Base-by-base conservation (phyloP, 139 green algal genomes). In the Eudorina sp. region DNA sequence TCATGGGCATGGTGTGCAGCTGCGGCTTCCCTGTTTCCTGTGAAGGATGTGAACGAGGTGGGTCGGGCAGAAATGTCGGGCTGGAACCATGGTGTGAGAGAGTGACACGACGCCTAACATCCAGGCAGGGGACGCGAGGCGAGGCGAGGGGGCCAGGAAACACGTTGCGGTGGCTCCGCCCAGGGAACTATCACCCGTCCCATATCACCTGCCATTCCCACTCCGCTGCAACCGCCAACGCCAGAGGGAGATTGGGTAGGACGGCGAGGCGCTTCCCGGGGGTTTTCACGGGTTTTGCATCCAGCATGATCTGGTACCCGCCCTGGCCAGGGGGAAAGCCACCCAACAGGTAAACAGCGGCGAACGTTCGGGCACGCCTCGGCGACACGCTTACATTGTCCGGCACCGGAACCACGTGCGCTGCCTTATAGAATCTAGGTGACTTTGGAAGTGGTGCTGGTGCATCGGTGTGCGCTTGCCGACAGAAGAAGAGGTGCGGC, bases 201-300 rank as follows among this genome's bases (percentile, higher is more conserved):
- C n/a, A n/a, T n/a, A n/a, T n/a, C 62, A 96, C 95, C 92, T 98
- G 96, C 94, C 94, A 98, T 85, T 98, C 96, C 97, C 97, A 99
- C 83, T 99, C 97, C 29, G 96, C 97, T 27, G 96, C 97, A 19
- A 99, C 93, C 14, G 96, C 97, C 18, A 97, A 78, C 0, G 97
- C 97, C 40, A 99, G 77, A 5, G 91, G 79, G 0, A 74, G 68
- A 0, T 90, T 95, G 13, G 97, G 97, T 14, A 99, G 62, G 0
- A 94, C 38, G 13, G 99, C 68, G 3, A 90, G 89, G 0, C 94
- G 80, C 46, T 92, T 92, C 1, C 85, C 95, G 3, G 97, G 97
- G 0, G 95, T 98, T 45, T 92, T 94, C 4, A 99, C 91, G 18
- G 92, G 75, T 6, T 94, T 89, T 25, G 69, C 75, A 74, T 96